Percentiles rank a stretch among this genome's conserved stretches.
phyloP scores from a whole-genome alignment of 768 basidiomycete genomes.

The Chiua virens region DNA sequence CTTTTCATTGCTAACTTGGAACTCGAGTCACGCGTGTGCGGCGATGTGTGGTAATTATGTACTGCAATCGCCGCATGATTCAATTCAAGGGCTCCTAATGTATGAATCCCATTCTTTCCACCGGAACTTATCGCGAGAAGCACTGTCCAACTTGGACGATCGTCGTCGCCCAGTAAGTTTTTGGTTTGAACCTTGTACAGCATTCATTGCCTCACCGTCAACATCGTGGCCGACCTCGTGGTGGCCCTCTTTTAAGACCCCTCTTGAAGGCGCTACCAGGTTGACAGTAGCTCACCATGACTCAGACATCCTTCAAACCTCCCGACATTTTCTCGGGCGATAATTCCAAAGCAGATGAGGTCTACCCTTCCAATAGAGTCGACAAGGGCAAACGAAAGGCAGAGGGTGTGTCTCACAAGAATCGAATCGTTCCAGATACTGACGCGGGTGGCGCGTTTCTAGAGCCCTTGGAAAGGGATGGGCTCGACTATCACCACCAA shows the following conservation, averaged over 20 bases:
- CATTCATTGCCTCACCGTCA: not conserved
- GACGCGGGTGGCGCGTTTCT: not conserved
- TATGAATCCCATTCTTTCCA: not conserved
- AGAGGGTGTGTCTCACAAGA: slow-evolving; percentile 4
- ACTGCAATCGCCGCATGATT: too few species aligned
- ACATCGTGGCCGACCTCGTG: slow-evolving; percentile 13
- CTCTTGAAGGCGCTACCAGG: not conserved
- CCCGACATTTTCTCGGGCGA: slow-evolving; percentile 8
- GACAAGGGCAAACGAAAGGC: slow-evolving; percentile 25
- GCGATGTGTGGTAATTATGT: too few species aligned
- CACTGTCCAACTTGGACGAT: slow-evolving; percentile 9
- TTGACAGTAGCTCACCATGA: slow-evolving; percentile 6
- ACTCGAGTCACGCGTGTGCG: too few species aligned
- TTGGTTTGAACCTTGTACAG: not conserved
- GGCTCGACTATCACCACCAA: not conserved
- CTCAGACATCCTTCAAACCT: slow-evolving; percentile 3
- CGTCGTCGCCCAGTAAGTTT: slow-evolving; percentile 12
- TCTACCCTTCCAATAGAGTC: not conserved
- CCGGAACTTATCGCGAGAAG: not conserved
- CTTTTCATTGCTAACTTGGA: too few species aligned
- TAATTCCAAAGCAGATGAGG: not conserved
- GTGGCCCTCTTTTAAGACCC: slow-evolving; percentile 5
- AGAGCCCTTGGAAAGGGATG: slow-evolving; percentile 10
- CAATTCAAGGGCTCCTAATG: too few species aligned
- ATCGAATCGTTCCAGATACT: not conserved